A percentile compares a stretch with the other conserved stretches of the same genome.
Evolutionary conservation across 345 rosid genomes (phyloP).

Genomic region (Acer yangbiense): DNA sequence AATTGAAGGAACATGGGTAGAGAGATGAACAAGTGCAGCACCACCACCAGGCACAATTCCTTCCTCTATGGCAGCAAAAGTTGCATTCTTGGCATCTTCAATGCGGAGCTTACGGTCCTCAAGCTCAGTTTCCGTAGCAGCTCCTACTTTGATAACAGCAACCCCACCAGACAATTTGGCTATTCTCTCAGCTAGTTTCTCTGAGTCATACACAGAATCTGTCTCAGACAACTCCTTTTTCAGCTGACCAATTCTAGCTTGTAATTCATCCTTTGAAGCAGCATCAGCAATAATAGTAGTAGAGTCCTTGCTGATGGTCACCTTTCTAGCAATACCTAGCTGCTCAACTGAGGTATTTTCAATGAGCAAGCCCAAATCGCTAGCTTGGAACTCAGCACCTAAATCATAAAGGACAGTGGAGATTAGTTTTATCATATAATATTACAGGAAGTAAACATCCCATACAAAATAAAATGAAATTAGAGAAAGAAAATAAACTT

Average conservation of each 20-base stretch:
- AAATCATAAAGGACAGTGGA: conserved; percentile 13
- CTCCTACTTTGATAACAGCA: conserved; percentile 96
- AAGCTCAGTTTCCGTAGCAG: conserved; percentile 97
- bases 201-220: conserved; percentile 84
- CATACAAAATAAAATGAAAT: not conserved
- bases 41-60: conserved; percentile 99
- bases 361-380: conserved; percentile 73
- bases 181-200: conserved; percentile 93
- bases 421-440: not conserved
- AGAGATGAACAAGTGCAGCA: conserved; percentile 87
- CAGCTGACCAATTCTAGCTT: conserved; percentile 76
- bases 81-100: conserved; percentile 97
- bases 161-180: conserved; percentile 97
- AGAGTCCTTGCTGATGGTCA: conserved; percentile 75
- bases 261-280: conserved; percentile 90
- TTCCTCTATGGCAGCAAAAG: conserved; percentile 98
- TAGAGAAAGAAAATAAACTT: not conserved
- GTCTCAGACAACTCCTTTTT: conserved; percentile 89
- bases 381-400: conserved; percentile 96
- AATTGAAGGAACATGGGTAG: conserved; percentile 63
- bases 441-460: not conserved
- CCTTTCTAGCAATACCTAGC: conserved; percentile 86
- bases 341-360: conserved; percentile 82
- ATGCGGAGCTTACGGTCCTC: conserved; percentile 93
- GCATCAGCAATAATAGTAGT: conserved; percentile 93